Evolutionary conservation across 345 rosid genomes (phyloP).

Genomic region (Sisymbrium altissimum): DNA sequence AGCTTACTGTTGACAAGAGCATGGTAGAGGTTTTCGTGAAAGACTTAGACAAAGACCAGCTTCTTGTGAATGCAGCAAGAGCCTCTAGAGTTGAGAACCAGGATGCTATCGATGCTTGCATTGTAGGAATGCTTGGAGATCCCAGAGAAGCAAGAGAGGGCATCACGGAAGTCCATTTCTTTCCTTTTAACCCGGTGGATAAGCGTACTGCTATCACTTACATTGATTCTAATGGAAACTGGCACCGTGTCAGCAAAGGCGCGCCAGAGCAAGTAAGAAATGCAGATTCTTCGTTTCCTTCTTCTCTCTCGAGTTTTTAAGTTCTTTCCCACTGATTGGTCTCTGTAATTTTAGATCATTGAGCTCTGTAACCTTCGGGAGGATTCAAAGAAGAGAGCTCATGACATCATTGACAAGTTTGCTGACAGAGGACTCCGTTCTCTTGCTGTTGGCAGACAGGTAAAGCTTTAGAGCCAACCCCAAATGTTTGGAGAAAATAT

Average conservation of each 20-base stretch:
- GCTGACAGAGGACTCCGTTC: conserved; percentile 86
- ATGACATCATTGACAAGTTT: conserved; percentile 75
- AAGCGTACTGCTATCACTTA: conserved; percentile 89
- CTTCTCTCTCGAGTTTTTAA: neutral
- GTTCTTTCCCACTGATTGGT: neutral
- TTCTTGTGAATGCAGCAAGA: conserved; percentile 67
- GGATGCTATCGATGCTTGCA: conserved; percentile 56
- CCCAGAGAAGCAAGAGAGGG: conserved; percentile 61
- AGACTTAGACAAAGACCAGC: conserved; percentile 53
- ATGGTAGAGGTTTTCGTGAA: conserved; percentile 72
- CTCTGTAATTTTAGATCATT: conserved; percentile 43
- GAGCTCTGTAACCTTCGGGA: conserved; percentile 66
- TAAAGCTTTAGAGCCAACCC: conserved; percentile 11
- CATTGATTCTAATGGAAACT: conserved; percentile 53
- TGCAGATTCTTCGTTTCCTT: neutral
- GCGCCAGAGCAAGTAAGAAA: conserved; percentile 74
- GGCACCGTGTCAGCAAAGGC: conserved; percentile 86
- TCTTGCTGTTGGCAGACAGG: conserved; percentile 74
- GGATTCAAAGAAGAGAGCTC: conserved; percentile 62
- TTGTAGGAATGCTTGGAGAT: conserved; percentile 40
- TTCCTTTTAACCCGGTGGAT: conserved; percentile 85
- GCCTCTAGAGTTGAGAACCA: conserved; percentile 86
- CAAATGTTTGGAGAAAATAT: neutral
- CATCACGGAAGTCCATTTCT: conserved; percentile 69
- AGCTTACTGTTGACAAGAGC: conserved; percentile 75